A percentile compares a stretch with the other conserved stretches of the same genome.
These are phyloP conservation scores for Sugiyamaella valdiviana DNA, from an alignment of 805 yeast species.

Conservation along the genomic window DNA sequence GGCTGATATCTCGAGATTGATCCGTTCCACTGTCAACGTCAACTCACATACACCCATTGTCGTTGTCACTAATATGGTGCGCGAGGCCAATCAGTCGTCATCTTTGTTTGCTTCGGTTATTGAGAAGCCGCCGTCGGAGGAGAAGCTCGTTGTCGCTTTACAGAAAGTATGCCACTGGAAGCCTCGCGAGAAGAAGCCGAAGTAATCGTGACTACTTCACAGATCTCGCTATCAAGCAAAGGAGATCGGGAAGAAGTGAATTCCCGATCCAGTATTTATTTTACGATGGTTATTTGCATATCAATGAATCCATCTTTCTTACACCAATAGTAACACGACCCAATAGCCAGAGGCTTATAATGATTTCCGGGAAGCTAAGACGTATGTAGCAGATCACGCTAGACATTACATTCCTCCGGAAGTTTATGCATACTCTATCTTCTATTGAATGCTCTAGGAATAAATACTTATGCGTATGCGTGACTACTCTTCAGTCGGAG, in stretches of 20 bases:
- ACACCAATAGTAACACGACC: neutral
- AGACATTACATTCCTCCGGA: too few relatives aligned
- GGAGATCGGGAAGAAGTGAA: neutral
- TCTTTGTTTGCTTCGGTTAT: constrained; percentile 56
- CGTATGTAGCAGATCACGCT: too few relatives aligned
- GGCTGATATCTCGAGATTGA: constrained; percentile 68
- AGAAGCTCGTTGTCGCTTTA: constrained; percentile 31
- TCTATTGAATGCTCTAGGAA: too few relatives aligned
- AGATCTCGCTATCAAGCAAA: neutral
- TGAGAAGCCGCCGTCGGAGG: constrained; percentile 58
- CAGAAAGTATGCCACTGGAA: constrained; percentile 29
- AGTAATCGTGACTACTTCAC: neutral
- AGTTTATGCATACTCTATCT: too few relatives aligned
- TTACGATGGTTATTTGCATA: neutral
- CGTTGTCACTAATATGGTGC: constrained; percentile 64
- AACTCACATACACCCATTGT: constrained; percentile 73
- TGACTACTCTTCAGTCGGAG: constrained; percentile 29
- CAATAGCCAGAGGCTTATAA: too few relatives aligned
- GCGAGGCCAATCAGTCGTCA: constrained; percentile 38
- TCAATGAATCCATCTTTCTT: neutral
- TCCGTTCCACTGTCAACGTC: constrained; percentile 68
- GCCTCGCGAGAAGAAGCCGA: constrained; percentile 10
- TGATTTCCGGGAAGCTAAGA: too few relatives aligned
- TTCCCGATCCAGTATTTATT: too few relatives aligned
- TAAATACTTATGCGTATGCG: constrained; percentile 7